These are phyloP conservation scores for Mucor indicus DNA, from an alignment of 371 early-diverging fungal genomes.

Conservation along the genomic window DNA sequence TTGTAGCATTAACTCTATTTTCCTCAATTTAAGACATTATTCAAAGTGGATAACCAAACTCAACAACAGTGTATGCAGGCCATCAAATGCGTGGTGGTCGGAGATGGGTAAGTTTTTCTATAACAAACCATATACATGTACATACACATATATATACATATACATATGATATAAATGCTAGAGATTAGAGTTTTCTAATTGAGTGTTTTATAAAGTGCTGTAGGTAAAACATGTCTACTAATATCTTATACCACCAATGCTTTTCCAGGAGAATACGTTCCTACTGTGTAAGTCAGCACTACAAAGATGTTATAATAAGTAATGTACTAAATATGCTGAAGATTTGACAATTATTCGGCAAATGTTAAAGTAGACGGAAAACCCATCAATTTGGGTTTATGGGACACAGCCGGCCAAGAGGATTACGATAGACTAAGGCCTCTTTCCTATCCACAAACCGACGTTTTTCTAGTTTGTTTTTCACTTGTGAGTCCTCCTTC, in stretches of 20 bases:
- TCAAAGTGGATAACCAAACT: slow-evolving; percentile 15
- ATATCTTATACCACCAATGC: slow-evolving; percentile 82
- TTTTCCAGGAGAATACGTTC: slow-evolving; percentile 81
- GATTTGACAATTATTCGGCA: slow-evolving; percentile 84
- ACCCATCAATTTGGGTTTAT: slow-evolving; percentile 79
- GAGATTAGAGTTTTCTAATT: too few species aligned
- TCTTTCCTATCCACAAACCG: slow-evolving; percentile 86
- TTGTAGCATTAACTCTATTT: too few species aligned
- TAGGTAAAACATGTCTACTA: slow-evolving; percentile 82
- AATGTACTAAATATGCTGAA: slow-evolving; percentile 7
- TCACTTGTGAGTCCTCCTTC: slow-evolving; percentile 74
- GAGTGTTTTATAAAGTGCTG: slow-evolving; percentile 50
- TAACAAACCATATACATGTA: too few species aligned
- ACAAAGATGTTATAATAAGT: background rate
- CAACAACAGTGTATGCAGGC: slow-evolving; percentile 82
- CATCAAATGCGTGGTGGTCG: slow-evolving; percentile 98
- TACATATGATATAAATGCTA: background rate
- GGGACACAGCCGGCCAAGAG: slow-evolving; percentile 94
- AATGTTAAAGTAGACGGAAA: slow-evolving; percentile 85
- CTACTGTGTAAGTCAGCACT: slow-evolving; percentile 60
- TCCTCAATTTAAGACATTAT: too few species aligned
- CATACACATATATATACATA: background rate
- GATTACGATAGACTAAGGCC: slow-evolving; percentile 84
- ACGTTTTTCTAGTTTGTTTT: slow-evolving; percentile 88
- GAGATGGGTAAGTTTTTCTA: slow-evolving; percentile 92